phyloP scores from a whole-genome alignment of 176 grass and related monocot species.

The Rhynchospora breviuscula region DNA sequence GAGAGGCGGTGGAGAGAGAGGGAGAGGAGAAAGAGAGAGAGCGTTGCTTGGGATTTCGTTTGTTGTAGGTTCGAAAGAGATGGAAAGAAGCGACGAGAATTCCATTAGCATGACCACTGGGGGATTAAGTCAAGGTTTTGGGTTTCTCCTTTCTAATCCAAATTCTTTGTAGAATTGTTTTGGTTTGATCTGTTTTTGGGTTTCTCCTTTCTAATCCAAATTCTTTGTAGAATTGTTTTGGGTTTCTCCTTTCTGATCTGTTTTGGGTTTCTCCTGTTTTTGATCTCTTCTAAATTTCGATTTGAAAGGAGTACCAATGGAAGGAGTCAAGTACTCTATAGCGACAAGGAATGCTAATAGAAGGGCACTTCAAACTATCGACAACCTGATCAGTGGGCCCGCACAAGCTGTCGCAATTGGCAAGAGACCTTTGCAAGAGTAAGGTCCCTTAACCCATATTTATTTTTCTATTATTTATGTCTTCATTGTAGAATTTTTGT shows the following conservation, averaged over 20 bases:
- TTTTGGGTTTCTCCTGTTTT: no score
- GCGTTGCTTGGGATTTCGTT: not conserved
- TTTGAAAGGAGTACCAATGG: slow-evolving; percentile 41
- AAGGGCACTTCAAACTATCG: slow-evolving; percentile 48
- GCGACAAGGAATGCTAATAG: slow-evolving; percentile 36
- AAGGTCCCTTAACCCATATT: not conserved
- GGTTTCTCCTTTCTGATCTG: not conserved
- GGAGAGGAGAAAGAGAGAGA: not conserved
- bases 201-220: not conserved
- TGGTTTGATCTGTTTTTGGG: not conserved
- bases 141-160: not conserved
- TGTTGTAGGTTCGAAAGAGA: slow-evolving; percentile 17
- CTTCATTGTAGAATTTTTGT: not conserved
- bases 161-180: not conserved
- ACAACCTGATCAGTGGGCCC: slow-evolving; percentile 40
- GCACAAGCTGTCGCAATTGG: slow-evolving; percentile 37
- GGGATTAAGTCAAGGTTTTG: slow-evolving; percentile 24
- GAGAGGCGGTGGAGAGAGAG: not conserved
- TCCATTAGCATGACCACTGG: not conserved
- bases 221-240: not conserved
- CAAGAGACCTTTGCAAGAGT: slow-evolving; percentile 46
- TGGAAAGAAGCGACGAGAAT: slow-evolving; percentile 45
- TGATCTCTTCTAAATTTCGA: not conserved
- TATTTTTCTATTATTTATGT: not conserved
- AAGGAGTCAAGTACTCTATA: slow-evolving; percentile 40